Evolutionary conservation across 371 early-diverging fungal species (phyloP).

Genomic region (Apophysomyces ossiformis): DNA sequence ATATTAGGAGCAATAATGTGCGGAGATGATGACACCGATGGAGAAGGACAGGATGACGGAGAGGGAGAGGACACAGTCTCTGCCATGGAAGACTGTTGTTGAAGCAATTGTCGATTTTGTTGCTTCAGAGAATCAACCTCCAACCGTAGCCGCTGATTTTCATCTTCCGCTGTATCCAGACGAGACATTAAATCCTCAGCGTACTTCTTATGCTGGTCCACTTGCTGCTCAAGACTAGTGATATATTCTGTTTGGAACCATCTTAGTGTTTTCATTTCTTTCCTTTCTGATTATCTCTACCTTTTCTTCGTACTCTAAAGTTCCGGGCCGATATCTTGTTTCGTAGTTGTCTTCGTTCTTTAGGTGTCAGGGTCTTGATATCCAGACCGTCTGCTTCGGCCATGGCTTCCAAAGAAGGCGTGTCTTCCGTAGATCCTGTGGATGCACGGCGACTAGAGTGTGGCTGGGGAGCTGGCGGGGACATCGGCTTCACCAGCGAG

Average conservation of each 20-base stretch:
- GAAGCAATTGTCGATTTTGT: slow-evolving; percentile 26
- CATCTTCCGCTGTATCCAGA: slow-evolving; percentile 48
- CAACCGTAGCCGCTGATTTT: slow-evolving; percentile 56
- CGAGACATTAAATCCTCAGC: slow-evolving; percentile 46
- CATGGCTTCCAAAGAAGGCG: slow-evolving; percentile 27
- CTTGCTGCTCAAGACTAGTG: slow-evolving; percentile 11
- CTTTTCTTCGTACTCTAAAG: slow-evolving; percentile 84
- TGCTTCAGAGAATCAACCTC: slow-evolving; percentile 46
- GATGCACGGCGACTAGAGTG: background rate
- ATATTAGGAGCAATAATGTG: slow-evolving; percentile 24
- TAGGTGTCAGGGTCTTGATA: slow-evolving; percentile 62
- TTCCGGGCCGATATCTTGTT: slow-evolving; percentile 88
- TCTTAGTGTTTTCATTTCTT: background rate
- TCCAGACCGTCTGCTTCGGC: slow-evolving; percentile 20
- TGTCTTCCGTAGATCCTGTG: slow-evolving; percentile 19
- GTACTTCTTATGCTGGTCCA: slow-evolving; percentile 32
- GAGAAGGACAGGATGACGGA: background rate
- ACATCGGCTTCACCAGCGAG: background rate
- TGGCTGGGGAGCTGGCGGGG: background rate
- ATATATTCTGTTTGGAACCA: slow-evolving; percentile 14
- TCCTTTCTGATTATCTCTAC: slow-evolving; percentile 33
- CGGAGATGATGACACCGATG: slow-evolving; percentile 29
- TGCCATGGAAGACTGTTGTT: slow-evolving; percentile 5
- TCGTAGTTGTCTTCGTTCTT: slow-evolving; percentile 82
- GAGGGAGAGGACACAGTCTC: background rate